A percentile compares a stretch with the other conserved stretches of the same genome.
Conservation (phyloP, 75 land plant genomes). For the Isoetes taiwanensis region DNA sequence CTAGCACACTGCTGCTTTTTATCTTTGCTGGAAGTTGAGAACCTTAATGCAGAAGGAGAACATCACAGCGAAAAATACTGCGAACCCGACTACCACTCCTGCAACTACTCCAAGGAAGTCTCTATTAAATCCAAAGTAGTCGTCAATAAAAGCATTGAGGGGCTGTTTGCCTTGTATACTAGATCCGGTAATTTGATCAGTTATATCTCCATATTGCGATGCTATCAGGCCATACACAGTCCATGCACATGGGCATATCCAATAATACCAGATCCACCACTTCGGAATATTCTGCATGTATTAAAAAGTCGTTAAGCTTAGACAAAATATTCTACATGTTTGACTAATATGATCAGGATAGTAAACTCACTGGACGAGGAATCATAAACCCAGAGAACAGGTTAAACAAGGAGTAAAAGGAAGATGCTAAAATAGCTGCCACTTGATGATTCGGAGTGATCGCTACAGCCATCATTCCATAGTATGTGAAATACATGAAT, state of each 20-base stretch:
- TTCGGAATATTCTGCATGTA: constrained; percentile 64
- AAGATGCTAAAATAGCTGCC: constrained; percentile 30
- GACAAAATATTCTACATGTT: not conserved
- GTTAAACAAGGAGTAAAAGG: constrained; percentile 26
- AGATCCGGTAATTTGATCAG: constrained; percentile 12
- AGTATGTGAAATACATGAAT: constrained; percentile 39
- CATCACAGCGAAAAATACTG: constrained; percentile 51
- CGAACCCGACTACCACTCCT: constrained; percentile 46
- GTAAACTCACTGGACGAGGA: constrained; percentile 33
- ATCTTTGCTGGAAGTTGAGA: constrained; percentile 64
- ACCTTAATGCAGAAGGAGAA: constrained; percentile 51
- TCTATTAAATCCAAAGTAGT: constrained; percentile 43
- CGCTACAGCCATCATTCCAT: constrained; percentile 52
- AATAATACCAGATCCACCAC: constrained; percentile 98
- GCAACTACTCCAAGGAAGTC: constrained; percentile 56
- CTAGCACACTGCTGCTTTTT: too few relatives aligned
- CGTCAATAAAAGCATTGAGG: constrained; percentile 29
- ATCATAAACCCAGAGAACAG: constrained; percentile 48
- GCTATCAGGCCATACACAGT: constrained; percentile 70
- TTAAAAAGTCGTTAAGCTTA: not conserved
- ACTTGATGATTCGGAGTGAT: constrained; percentile 41
- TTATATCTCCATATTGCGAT: constrained; percentile 61
- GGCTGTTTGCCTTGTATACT: constrained; percentile 25
- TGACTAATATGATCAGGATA: too few relatives aligned
- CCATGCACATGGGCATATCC: constrained; percentile 84